Evolutionary conservation across 306 rosid species (phyloP), one percentile per base, ranked within the genome.

Genomic region (Fagus sylvatica): DNA sequence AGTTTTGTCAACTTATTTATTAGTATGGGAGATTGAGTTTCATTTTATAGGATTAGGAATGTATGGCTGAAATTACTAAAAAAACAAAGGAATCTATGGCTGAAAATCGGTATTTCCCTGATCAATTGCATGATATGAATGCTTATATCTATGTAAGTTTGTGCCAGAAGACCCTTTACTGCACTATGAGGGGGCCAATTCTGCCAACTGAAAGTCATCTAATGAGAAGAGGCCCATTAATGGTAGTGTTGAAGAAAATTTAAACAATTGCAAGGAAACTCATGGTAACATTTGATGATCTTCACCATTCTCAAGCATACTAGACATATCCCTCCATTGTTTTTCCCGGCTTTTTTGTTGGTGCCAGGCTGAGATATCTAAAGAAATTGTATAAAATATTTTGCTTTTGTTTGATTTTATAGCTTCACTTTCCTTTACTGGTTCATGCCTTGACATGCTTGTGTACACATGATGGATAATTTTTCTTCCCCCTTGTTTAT

Each of bases 401-500:
- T 65, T 36, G 46, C 28, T 65, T 65, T 64, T 36, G 6, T 15
- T 65, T 43, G n/a, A 46, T 43, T 46, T 5, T 10, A 12, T n/a
- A 43, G 3, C 42, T 5, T 19, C 1, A 1, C 51, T 74, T 61
- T 53, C 33, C 5, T 57, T 28, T 33, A 10, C 40, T 65, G 32
- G n/a, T 65, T 3, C 48, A 57, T 61, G 70, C 56, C 39, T 49
- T 60, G 30, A 41, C 75, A 77, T 76, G 72, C 57, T 72, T 46
- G 53, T 54, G 30, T 56, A 3, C 65, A 71, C 51, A 53, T 22
- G 66, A 71, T 53, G 74, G 61, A 11, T 65, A 16, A 71, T 41
- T 34, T 70, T 56, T 48, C 70, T 76, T 70, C 62, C 72, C 57
- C 73, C 73, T 77, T 61, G 28, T 41, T 62, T 72, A 61, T 41